Conservation (phyloP, 176 grass and related monocot genomes). For the Juncus inflexus region DNA sequence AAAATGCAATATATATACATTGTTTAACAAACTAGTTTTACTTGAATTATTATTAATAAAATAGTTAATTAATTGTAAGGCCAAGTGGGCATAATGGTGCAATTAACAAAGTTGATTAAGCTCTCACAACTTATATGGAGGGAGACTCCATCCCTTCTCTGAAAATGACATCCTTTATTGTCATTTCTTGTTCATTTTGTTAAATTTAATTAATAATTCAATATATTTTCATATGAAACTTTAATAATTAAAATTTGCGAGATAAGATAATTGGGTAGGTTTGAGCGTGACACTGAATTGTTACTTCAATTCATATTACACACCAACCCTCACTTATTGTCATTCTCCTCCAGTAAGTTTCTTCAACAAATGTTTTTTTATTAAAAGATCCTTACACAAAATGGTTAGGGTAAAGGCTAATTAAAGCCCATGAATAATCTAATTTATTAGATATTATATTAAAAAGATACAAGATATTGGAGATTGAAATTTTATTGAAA, state of each 20-base stretch:
- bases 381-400: not conserved
- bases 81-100: constrained; percentile 14
- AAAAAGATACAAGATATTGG: too few species aligned
- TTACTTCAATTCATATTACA: constrained; percentile 10
- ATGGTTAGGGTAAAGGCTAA: too few species aligned
- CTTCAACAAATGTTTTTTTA: not conserved
- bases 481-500: too few species aligned
- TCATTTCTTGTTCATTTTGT: constrained; percentile 2
- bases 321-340: constrained; percentile 13
- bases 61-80: constrained; percentile 1
- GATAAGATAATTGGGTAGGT: constrained; percentile 25
- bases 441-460: too few species aligned
- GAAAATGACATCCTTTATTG: constrained; percentile 11
- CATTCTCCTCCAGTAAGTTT: not conserved
- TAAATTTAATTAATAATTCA: too few species aligned
- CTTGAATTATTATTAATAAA: too few species aligned
- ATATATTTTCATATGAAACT: not conserved
- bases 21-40: too few species aligned
- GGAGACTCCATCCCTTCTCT: constrained; percentile 12
- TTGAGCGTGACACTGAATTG: constrained; percentile 21
- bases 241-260: constrained; percentile 24
- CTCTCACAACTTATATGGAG: constrained; percentile 32
- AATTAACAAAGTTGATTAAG: constrained; percentile 35
- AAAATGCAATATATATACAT: too few species aligned
- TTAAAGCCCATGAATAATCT: too few species aligned